Evolutionary conservation across 805 yeast species (phyloP).

Genomic region (Peterozyma xylosa): DNA sequence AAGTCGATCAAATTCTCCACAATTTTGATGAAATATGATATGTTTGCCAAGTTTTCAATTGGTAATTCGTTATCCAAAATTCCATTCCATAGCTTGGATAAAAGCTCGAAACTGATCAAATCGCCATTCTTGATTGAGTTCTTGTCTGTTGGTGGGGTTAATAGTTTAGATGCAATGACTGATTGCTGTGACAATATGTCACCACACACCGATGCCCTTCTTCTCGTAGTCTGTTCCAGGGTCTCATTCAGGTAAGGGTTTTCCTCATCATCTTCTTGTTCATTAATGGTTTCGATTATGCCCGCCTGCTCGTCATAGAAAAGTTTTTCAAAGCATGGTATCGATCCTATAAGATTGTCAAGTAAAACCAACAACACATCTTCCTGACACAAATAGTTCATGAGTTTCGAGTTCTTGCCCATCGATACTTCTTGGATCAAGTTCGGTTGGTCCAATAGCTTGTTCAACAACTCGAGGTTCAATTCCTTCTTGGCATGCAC

Average conservation of each 20-base stretch:
- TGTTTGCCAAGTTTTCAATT: slow-evolving; percentile 1
- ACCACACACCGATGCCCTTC: slow-evolving; percentile 51
- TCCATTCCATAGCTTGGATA: slow-evolving; percentile 3
- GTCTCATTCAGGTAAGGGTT: slow-evolving; percentile 8
- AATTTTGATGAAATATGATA: slow-evolving; percentile 57
- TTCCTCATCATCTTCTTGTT: slow-evolving; percentile 14
- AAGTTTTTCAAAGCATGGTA: slow-evolving; percentile 3
- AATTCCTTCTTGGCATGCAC: slow-evolving; percentile 6
- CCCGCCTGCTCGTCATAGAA: slow-evolving; percentile 3
- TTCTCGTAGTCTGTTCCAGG: slow-evolving; percentile 2
- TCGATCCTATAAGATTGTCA: slow-evolving; percentile 21
- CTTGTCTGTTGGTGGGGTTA: slow-evolving; percentile 56
- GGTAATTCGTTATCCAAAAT: not conserved
- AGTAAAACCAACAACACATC: slow-evolving; percentile 22
- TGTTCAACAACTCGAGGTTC: slow-evolving; percentile 22
- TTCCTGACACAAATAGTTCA: slow-evolving; percentile 21
- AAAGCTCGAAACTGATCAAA: slow-evolving; percentile 1
- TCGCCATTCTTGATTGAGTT: slow-evolving; percentile 5
- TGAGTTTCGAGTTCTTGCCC: slow-evolving; percentile 24
- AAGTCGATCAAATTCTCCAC: slow-evolving; percentile 79
- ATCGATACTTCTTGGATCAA: slow-evolving; percentile 25
- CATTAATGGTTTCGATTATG: slow-evolving; percentile 9
- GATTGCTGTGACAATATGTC: slow-evolving; percentile 77
- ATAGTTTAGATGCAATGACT: slow-evolving; percentile 53
- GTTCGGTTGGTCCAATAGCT: slow-evolving; percentile 26